phyloP scores from a whole-genome alignment of 805 yeast genomes.

The Pichia ethanolica region DNA sequence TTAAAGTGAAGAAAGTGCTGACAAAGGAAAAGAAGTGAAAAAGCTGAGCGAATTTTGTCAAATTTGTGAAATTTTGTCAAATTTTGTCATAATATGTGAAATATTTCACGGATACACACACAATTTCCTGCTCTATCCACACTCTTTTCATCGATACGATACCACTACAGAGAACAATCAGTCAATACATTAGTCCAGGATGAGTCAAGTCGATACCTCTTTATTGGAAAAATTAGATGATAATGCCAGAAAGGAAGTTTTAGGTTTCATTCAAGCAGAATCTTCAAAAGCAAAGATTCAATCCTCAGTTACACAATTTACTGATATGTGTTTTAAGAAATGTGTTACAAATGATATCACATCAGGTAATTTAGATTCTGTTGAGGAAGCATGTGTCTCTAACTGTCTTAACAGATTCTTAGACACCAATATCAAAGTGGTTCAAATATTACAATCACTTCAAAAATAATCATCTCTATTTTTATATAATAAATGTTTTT shows the following conservation, averaged over 20 bases:
- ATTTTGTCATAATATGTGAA: too few species aligned
- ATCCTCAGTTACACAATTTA: constrained; percentile 77
- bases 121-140: too few species aligned
- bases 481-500: too few species aligned
- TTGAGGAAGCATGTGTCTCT: constrained; percentile 66
- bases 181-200: neutral
- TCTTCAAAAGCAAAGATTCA: constrained; percentile 84
- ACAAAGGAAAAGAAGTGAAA: too few species aligned
- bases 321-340: constrained; percentile 85
- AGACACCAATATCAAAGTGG: constrained; percentile 82
- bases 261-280: constrained; percentile 72
- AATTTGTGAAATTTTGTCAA: too few species aligned
- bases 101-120: too few species aligned
- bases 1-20: constrained; percentile 49
- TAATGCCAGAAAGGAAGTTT: constrained; percentile 61
- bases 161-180: too few species aligned
- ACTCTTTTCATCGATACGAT: too few species aligned
- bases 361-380: constrained; percentile 38
- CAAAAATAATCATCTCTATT: constrained; percentile 7
- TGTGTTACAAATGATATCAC: constrained; percentile 42
- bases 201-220: constrained; percentile 17
- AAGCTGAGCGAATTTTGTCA: too few species aligned
- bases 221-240: constrained; percentile 45
- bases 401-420: constrained; percentile 82
- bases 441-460: constrained; percentile 36